phyloP scores from a whole-genome alignment of 768 basidiomycete species.

The Leccinum uliginosum region DNA sequence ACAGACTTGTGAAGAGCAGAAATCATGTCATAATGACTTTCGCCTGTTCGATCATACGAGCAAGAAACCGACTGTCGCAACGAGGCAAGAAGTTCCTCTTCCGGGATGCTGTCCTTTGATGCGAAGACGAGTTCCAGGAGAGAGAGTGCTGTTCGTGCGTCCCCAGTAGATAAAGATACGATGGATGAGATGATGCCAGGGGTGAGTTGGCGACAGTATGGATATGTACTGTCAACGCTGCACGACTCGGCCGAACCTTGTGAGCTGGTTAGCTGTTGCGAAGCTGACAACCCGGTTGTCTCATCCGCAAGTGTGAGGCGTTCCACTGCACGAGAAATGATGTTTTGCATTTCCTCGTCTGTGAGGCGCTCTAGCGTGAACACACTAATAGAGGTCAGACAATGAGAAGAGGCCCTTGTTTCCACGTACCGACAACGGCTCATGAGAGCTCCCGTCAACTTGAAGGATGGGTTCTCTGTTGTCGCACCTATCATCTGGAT shows the following conservation, averaged over 20 bases:
- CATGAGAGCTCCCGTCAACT: conserved; percentile 65
- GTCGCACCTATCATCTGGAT: conserved; percentile 72
- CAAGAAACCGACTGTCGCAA: conserved; percentile 61
- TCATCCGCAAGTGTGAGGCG: conserved; percentile 27
- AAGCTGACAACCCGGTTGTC: neutral
- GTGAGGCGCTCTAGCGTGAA: conserved; percentile 68
- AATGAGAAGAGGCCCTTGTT: neutral
- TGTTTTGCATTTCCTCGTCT: conserved; percentile 52
- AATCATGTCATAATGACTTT: conserved; percentile 77
- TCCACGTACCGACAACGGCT: conserved; percentile 67
- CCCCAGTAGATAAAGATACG: conserved; percentile 55
- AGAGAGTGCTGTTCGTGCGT: conserved; percentile 75
- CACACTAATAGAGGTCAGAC: conserved; percentile 46
- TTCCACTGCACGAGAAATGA: conserved; percentile 53
- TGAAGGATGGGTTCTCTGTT: conserved; percentile 89
- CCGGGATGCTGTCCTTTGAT: conserved; percentile 36
- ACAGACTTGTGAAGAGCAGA: conserved; percentile 82
- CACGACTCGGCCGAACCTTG: conserved; percentile 20
- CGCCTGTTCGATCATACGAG: conserved; percentile 73
- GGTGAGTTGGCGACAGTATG: conserved; percentile 39
- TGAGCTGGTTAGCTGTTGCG: conserved; percentile 12
- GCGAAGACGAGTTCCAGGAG: conserved; percentile 67
- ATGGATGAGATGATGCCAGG: conserved; percentile 45
- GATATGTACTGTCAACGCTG: conserved; percentile 14
- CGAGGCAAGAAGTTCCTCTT: conserved; percentile 48